Evolutionary conservation across 169 alveolate species (phyloP).

Genomic region (Plasmodium adleri): DNA sequence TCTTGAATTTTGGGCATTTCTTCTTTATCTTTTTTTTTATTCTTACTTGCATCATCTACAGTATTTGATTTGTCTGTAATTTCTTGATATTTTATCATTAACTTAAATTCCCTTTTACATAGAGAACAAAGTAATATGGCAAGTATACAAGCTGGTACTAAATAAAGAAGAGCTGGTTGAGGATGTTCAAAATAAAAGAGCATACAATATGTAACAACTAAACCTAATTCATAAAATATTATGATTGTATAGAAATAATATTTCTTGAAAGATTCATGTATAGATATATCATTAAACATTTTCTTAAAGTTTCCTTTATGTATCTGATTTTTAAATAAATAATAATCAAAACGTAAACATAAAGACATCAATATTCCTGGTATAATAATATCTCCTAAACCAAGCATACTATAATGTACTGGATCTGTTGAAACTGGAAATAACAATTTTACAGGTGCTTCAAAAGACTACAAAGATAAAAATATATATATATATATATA

Average conservation of each 20-base stretch:
- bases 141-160: constrained; percentile 92
- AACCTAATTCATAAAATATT: constrained; percentile 90
- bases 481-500: background rate
- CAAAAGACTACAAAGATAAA: constrained; percentile 77
- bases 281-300: constrained; percentile 60
- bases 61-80: constrained; percentile 30
- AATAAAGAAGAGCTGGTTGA: constrained; percentile 94
- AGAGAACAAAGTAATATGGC: constrained; percentile 75
- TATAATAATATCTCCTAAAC: constrained; percentile 95
- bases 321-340: constrained; percentile 45
- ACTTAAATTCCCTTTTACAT: constrained; percentile 71
- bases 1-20: constrained; percentile 36
- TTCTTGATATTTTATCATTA: constrained; percentile 74
- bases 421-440: constrained; percentile 89
- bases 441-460: constrained; percentile 94
- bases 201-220: constrained; percentile 88
- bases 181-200: constrained; percentile 89
- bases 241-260: constrained; percentile 77
- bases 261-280: constrained; percentile 70
- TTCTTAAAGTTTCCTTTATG: constrained; percentile 73
- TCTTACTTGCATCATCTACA: constrained; percentile 27
- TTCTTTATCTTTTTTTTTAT: constrained; percentile 32
- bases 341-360: constrained; percentile 91
- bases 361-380: constrained; percentile 95
- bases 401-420: constrained; percentile 90